A percentile compares a stretch with the other conserved stretches of the same genome.
Evolutionary conservation across 2,329 filamentous ascomycete genomes (phyloP).

Genomic region (Cladophialophora chaetospira): DNA sequence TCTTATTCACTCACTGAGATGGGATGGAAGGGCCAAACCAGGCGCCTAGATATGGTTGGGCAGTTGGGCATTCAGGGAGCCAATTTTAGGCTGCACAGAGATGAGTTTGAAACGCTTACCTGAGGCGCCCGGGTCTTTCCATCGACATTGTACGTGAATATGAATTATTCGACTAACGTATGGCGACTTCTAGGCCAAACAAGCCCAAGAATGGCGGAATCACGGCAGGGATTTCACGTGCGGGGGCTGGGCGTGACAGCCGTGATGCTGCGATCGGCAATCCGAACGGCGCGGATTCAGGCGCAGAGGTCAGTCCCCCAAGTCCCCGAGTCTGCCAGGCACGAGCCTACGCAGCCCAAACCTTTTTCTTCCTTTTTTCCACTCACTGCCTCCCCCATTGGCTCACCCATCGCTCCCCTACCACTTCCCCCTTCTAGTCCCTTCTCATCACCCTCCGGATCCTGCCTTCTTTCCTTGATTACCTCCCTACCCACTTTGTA

Average conservation of each 20-base stretch:
- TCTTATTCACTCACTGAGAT: conserved; percentile 5
- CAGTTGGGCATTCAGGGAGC: not conserved
- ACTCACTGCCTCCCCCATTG: conserved; percentile 16
- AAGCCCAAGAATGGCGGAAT: conserved; percentile 34
- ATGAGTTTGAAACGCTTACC: not conserved
- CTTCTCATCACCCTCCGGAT: conserved; percentile 6
- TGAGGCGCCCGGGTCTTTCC: not conserved
- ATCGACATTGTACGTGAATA: not conserved
- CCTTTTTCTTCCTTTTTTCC: conserved; percentile 19
- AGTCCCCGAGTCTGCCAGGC: not conserved
- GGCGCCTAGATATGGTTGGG: no score
- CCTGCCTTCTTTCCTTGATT: not conserved
- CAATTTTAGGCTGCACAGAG: not conserved
- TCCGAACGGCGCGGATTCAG: conserved; percentile 28
- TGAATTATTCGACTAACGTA: conserved; percentile 12
- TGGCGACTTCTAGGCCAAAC: conserved; percentile 28
- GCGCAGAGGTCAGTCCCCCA: conserved; percentile 53
- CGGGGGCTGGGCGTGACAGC: conserved; percentile 26
- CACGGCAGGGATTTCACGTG: conserved; percentile 33
- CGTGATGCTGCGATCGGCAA: conserved; percentile 24
- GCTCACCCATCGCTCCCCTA: conserved; percentile 6
- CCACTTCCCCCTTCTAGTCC: conserved; percentile 7
- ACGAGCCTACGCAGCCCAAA: conserved; percentile 4
- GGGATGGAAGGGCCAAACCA: no score
- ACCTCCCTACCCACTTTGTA: not conserved